Evolutionary conservation across 495 filamentous ascomycete genomes (phyloP), one percentile per base, ranked within the genome.

Genomic region (Penicillium diatomitis): DNA sequence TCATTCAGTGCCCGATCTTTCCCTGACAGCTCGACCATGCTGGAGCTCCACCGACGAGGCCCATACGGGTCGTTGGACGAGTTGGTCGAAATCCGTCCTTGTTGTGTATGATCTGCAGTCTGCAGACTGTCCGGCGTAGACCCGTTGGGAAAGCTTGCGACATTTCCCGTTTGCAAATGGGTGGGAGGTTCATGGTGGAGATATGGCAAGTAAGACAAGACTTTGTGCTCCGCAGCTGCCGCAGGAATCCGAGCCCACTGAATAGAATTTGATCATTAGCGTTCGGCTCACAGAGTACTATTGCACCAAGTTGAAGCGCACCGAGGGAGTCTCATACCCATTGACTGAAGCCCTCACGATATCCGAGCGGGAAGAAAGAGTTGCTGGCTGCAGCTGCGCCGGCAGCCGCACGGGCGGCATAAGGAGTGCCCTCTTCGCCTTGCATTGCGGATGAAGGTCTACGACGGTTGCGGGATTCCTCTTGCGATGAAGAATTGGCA

Each of bases 1-100:
- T 98, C 92, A 57, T 98, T 98, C 41, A 98, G 67, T 5, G 84
- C 84, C 30, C 92, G 82, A 57, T 95, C 78, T 62, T 88, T 91
- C 28, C 92, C 92, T 35, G 80, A 80, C 46, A 98, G 74, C 51
- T 84, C 71, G 35, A 98, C 85, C 71, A 96, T 82, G 37, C 84
- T 84, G 6, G 86, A 90, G 54, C 85, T 78, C 87, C 91, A 96
- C 63, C 80, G 74, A 38, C 92, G 80, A 20, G 88, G 87, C 12
- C 92, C 92, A 56, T 89, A 83, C 0, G 88, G 91, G 62, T 98
- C 91, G 49, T 75, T 75, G 7, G 72, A 66, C 3, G 82, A 81
- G 50, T 61, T 69, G 40, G 65, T 58, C 8, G 63, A 52, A 6
- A 72, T 69, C 29, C 69, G 59, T 32, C 66, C 61, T 51, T 62